phyloP scores from a whole-genome alignment of 2,329 filamentous ascomycete species.

The Aureobasidium sp. region DNA sequence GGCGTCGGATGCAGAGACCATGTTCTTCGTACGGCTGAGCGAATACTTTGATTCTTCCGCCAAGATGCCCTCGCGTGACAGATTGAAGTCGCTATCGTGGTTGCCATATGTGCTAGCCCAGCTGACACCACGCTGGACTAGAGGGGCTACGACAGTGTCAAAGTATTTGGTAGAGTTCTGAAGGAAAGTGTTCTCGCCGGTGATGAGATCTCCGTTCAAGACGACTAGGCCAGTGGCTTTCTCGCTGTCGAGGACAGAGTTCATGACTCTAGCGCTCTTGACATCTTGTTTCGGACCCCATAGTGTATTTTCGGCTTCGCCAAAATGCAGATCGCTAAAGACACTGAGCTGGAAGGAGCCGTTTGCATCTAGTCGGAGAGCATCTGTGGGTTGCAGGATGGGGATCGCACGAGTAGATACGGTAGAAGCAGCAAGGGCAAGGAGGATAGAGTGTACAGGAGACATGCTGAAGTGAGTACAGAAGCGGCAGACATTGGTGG shows the following conservation, averaged over 20 bases:
- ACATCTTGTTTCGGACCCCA: slow-evolving; percentile 47
- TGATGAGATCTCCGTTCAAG: slow-evolving; percentile 63
- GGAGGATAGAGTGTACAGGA: slow-evolving; percentile 2
- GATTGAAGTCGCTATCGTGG: slow-evolving; percentile 54
- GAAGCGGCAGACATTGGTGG: not conserved
- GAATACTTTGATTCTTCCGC: slow-evolving; percentile 30
- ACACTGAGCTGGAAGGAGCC: slow-evolving; percentile 45
- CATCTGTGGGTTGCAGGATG: slow-evolving; percentile 5
- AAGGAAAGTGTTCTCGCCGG: slow-evolving; percentile 52
- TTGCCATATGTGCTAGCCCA: slow-evolving; percentile 67
- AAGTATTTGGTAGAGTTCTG: slow-evolving; percentile 50
- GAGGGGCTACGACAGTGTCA: slow-evolving; percentile 49
- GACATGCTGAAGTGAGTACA: not conserved
- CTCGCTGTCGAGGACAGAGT: slow-evolving; percentile 49
- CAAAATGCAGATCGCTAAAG: slow-evolving; percentile 64
- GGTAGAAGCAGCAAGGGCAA: slow-evolving; percentile 8
- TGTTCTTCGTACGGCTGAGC: slow-evolving; percentile 34
- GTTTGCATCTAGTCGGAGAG: slow-evolving; percentile 23
- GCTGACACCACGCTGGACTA: slow-evolving; percentile 45
- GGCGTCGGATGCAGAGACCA: slow-evolving; percentile 30
- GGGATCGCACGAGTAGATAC: slow-evolving; percentile 9
- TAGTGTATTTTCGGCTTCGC: slow-evolving; percentile 45
- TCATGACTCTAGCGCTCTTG: slow-evolving; percentile 49
- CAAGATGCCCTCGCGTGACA: slow-evolving; percentile 40
- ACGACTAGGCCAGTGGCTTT: slow-evolving; percentile 49